Evolutionary conservation across 345 rosid genomes (phyloP).

Genomic region (sweet orange (Citrus sinensis)): DNA sequence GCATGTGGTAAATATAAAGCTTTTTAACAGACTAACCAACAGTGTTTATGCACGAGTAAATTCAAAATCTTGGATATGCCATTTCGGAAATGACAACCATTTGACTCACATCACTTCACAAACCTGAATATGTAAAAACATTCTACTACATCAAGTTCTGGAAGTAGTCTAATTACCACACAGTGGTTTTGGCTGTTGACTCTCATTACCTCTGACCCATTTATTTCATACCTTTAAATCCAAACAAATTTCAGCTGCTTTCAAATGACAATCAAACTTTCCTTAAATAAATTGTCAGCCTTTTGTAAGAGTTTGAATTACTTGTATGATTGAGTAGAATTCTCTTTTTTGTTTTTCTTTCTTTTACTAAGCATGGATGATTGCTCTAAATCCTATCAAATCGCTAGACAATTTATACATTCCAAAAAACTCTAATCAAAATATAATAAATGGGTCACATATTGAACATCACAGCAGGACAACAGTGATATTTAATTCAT

Average conservation of each 20-base stretch:
- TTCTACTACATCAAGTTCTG: not conserved
- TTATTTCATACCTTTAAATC: not conserved
- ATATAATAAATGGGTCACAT: not conserved
- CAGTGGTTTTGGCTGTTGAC: not conserved
- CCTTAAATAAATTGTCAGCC: not conserved
- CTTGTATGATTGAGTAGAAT: not conserved
- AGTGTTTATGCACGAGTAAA: not conserved
- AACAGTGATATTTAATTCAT: not conserved
- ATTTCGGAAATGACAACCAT: not conserved
- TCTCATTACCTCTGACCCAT: not conserved
- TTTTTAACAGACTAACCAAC: not conserved
- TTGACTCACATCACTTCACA: not conserved
- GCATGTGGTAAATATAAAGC: not conserved
- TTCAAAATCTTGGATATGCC: not conserved
- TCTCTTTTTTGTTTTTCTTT: not conserved
- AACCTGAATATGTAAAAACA: not conserved
- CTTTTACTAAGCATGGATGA: not conserved
- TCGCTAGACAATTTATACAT: not conserved
- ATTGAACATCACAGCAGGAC: not conserved
- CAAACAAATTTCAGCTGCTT: not conserved
- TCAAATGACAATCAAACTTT: not conserved
- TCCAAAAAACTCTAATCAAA: not conserved
- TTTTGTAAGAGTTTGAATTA: not conserved
- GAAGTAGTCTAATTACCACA: not conserved
- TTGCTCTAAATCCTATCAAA: not conserved